phyloP scores from a whole-genome alignment of 2,329 filamentous ascomycete genomes.

The Paecilomyces fulvus region DNA sequence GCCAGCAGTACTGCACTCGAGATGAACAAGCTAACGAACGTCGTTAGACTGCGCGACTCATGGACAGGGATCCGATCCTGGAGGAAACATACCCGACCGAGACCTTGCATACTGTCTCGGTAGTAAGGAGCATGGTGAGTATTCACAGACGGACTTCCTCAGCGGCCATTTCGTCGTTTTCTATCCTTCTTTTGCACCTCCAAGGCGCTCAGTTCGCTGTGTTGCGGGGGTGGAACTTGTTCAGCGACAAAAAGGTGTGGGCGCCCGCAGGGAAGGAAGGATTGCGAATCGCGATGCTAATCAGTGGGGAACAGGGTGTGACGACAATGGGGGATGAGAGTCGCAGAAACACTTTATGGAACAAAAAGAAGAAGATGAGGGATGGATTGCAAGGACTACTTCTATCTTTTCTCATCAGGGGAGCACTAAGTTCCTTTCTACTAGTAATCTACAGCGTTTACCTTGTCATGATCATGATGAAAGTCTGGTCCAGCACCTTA shows the following conservation, averaged over 20 bases:
- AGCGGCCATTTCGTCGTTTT: background rate
- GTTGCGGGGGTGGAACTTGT: background rate
- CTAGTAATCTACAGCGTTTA: background rate
- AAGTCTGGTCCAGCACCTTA: no score
- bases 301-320: background rate
- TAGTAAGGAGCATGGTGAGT: background rate
- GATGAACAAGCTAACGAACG: slow-evolving; percentile 14
- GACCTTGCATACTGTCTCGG: slow-evolving; percentile 10
- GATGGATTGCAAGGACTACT: background rate
- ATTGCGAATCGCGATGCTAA: background rate
- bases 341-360: background rate
- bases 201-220: background rate
- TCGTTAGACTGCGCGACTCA: slow-evolving; percentile 9
- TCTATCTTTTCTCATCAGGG: no score
- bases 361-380: background rate
- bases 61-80: background rate
- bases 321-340: background rate
- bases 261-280: background rate
- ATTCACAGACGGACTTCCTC: background rate
- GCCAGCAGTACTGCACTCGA: slow-evolving; percentile 26
- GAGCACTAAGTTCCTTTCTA: background rate
- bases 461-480: background rate
- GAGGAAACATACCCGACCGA: slow-evolving; percentile 19
- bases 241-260: background rate
- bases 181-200: background rate